Evolutionary conservation across 2,329 filamentous ascomycete genomes (phyloP).

Genomic region (Diaporthe aspalathi): DNA sequence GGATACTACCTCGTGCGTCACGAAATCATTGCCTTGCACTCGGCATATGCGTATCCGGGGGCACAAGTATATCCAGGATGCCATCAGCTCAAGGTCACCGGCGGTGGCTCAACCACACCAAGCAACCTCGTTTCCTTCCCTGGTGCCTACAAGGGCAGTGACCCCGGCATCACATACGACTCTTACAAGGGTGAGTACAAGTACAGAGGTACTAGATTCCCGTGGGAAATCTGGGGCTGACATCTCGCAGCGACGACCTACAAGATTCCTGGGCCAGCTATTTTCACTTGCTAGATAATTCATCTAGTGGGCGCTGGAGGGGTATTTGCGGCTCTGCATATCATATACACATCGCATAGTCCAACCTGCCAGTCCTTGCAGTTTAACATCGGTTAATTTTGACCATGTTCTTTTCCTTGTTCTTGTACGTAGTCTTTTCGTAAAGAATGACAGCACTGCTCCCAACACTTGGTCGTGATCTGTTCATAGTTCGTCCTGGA

Average conservation of each 20-base stretch:
- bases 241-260: constrained; percentile 51
- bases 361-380: background rate
- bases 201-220: background rate
- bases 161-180: constrained; percentile 65
- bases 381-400: background rate
- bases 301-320: background rate
- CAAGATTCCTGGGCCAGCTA: constrained; percentile 58
- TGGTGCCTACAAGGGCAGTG: constrained; percentile 62
- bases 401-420: background rate
- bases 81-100: constrained; percentile 66
- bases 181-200: constrained; percentile 59
- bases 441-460: too few relatives aligned
- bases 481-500: too few relatives aligned
- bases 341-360: background rate
- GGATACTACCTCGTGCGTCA: constrained; percentile 70
- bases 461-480: too few relatives aligned
- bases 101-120: constrained; percentile 57
- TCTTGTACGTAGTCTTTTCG: background rate
- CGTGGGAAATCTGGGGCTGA: background rate
- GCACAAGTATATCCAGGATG: constrained; percentile 69
- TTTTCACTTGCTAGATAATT: constrained; percentile 58
- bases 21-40: constrained; percentile 67
- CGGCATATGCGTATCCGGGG: constrained; percentile 60
- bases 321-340: background rate
- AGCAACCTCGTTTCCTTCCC: constrained; percentile 61